phyloP scores from a whole-genome alignment of 148 eudicot genomes.

The Beta vulgaris region DNA sequence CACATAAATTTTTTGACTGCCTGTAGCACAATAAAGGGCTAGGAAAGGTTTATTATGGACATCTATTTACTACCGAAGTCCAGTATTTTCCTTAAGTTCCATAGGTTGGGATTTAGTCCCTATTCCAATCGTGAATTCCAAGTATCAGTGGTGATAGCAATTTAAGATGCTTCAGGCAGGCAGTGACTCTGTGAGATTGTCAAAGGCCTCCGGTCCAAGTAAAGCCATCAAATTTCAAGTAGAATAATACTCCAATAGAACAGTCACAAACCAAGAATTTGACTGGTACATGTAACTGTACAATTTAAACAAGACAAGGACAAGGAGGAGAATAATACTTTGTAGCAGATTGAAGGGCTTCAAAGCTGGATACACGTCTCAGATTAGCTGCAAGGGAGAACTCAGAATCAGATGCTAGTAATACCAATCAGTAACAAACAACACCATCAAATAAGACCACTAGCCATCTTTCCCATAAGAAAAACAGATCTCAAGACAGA shows the following conservation, averaged over 20 bases:
- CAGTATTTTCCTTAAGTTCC: background rate
- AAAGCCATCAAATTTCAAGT: background rate
- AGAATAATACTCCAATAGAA: background rate
- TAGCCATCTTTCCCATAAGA: background rate
- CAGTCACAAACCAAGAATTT: background rate
- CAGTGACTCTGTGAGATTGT: background rate
- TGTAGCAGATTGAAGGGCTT: conserved; percentile 61
- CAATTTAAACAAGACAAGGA: background rate
- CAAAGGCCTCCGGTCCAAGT: background rate
- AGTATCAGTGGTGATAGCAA: background rate
- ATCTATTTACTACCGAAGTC: background rate
- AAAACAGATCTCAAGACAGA: background rate
- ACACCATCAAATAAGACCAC: background rate
- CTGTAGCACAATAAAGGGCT: background rate
- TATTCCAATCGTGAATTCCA: background rate
- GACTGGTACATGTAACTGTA: background rate
- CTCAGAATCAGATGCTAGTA: conserved; percentile 12
- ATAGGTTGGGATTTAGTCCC: background rate
- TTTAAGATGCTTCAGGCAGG: background rate
- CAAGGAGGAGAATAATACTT: conserved; percentile 38
- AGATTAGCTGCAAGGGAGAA: conserved; percentile 50
- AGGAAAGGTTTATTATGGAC: background rate
- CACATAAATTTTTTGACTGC: background rate
- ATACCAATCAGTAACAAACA: background rate
- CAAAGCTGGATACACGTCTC: conserved; percentile 72